Percentiles rank a stretch among this genome's conserved stretches.
Evolutionary conservation across 352 stramenopile species (phyloP).

Genomic region (Peronospora farinosa): DNA sequence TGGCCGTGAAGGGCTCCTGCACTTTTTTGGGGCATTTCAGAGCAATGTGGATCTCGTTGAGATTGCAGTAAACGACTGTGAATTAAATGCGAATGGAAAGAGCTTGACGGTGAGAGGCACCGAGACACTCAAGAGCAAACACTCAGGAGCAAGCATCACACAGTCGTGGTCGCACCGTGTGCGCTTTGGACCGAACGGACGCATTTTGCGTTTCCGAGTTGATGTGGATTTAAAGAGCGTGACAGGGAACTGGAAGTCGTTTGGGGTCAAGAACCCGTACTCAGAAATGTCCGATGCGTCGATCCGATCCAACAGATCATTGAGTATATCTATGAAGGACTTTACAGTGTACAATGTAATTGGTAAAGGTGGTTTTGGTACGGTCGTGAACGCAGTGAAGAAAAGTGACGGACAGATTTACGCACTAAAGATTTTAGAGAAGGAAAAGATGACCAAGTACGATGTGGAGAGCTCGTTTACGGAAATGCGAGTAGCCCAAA

Average conservation of each 20-base stretch:
- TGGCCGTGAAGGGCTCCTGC: conserved; percentile 70
- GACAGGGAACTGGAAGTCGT: conserved; percentile 71
- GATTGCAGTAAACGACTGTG: conserved; percentile 64
- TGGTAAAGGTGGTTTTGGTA: conserved; percentile 83
- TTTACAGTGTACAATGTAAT: conserved; percentile 89
- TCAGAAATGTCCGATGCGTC: conserved; percentile 70
- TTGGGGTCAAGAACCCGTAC: conserved; percentile 76
- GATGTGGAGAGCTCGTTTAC: conserved; percentile 86
- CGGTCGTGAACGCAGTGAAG: conserved; percentile 86
- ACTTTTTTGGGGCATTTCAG: conserved; percentile 69
- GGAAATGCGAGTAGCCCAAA: conserved; percentile 85
- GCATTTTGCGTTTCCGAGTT: conserved; percentile 72
- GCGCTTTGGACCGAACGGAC: conserved; percentile 73
- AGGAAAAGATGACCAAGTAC: conserved; percentile 87
- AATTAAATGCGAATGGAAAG: conserved; percentile 59
- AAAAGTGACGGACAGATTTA: conserved; percentile 88
- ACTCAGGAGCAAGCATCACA: conserved; percentile 57
- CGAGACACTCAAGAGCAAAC: conserved; percentile 80
- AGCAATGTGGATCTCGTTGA: conserved; percentile 78
- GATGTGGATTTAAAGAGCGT: conserved; percentile 71
- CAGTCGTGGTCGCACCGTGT: conserved; percentile 74
- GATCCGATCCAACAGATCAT: conserved; percentile 72
- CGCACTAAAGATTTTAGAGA: conserved; percentile 88
- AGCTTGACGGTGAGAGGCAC: conserved; percentile 66
- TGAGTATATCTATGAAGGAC: conserved; percentile 86